These are phyloP conservation scores for Blastocystis sp. DNA, from an alignment of 352 stramenopile genomes.

Conservation along the genomic window DNA sequence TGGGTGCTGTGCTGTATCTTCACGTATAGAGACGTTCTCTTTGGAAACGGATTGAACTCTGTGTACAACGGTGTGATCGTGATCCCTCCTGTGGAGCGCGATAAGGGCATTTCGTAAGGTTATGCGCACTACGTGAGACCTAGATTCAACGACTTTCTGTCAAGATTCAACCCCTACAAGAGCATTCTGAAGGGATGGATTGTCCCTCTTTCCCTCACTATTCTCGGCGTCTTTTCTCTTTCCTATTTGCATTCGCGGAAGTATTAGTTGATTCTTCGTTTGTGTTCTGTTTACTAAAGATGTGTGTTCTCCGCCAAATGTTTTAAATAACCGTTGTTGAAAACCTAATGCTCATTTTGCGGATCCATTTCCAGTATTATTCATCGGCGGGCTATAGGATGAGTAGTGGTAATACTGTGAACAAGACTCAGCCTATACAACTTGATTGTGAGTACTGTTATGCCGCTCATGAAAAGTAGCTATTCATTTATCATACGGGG, in stretches of 20 bases:
- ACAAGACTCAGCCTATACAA: not conserved
- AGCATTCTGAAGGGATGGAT: not conserved
- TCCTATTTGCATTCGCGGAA: not conserved
- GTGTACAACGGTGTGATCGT: not conserved
- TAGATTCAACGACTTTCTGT: not conserved
- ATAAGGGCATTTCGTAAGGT: not conserved
- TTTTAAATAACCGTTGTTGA: not conserved
- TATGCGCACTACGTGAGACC: not conserved
- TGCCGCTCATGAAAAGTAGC: not conserved
- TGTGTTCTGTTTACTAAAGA: not conserved
- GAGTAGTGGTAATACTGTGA: not conserved
- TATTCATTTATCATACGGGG: not conserved
- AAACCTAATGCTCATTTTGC: not conserved
- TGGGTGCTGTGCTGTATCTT: not conserved
- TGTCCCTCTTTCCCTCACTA: not conserved
- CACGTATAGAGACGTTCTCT: not conserved
- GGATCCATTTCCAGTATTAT: not conserved
- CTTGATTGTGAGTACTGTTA: not conserved
- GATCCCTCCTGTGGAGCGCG: conserved; percentile 16
- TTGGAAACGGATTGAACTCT: not conserved
- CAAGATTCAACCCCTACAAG: not conserved
- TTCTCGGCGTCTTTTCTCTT: not conserved
- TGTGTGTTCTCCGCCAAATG: not conserved
- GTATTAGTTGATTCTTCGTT: not conserved
- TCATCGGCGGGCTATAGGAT: not conserved